Percentiles rank a stretch among this genome's conserved stretches.
phyloP scores from a whole-genome alignment of 352 stramenopile species.

The Globisporangium heterothallicum region DNA sequence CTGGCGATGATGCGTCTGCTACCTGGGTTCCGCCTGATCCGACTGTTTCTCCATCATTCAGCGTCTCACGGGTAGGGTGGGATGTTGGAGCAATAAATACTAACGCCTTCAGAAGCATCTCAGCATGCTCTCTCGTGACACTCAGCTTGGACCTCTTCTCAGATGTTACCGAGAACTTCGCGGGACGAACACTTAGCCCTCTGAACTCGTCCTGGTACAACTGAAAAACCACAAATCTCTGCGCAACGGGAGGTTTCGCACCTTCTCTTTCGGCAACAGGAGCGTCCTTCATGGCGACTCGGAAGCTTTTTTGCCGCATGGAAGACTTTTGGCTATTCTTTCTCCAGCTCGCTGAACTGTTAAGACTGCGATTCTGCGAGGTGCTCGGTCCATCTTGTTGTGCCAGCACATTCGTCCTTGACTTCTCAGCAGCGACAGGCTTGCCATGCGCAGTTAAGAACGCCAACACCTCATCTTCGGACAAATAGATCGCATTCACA shows the following conservation, averaged over 20 bases:
- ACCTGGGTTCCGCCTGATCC: too few relatives aligned
- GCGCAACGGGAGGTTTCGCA: neutral
- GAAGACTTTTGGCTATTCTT: constrained; percentile 18
- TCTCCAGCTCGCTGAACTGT: constrained; percentile 13
- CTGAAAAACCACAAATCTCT: constrained; percentile 21
- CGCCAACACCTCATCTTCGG: constrained; percentile 38
- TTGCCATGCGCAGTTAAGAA: constrained; percentile 16
- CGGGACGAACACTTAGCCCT: constrained; percentile 35
- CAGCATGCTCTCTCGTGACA: constrained; percentile 35
- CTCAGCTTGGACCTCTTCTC: constrained; percentile 31
- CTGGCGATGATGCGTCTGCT: neutral
- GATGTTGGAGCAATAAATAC: constrained; percentile 39
- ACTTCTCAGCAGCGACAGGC: neutral
- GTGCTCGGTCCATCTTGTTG: neutral
- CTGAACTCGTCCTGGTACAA: constrained; percentile 39
- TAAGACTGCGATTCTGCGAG: neutral
- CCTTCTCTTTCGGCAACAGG: neutral
- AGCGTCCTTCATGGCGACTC: neutral
- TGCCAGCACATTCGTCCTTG: neutral
- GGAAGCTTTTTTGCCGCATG: constrained; percentile 17
- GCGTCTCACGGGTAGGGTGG: too few relatives aligned
- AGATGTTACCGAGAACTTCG: constrained; percentile 27
- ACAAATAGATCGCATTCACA: constrained; percentile 58
- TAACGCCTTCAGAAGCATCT: constrained; percentile 38
- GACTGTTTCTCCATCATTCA: too few relatives aligned